These are phyloP conservation scores for Polytrichum formosum DNA, from an alignment of 225 moss, liverwort and hornwort genomes.

Conservation along the genomic window DNA sequence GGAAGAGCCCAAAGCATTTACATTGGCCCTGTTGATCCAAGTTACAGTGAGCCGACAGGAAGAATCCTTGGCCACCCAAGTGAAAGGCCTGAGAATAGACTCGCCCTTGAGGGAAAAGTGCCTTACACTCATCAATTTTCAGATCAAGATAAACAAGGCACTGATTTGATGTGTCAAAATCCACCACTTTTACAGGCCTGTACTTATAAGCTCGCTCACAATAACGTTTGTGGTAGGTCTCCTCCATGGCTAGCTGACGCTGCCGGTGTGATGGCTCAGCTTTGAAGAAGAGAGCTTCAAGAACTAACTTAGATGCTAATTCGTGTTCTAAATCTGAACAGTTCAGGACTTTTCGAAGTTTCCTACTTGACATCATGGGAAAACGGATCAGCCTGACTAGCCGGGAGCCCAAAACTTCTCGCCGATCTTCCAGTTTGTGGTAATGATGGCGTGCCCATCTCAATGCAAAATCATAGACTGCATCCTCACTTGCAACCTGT, in stretches of 20 bases:
- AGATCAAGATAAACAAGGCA: slow-evolving; percentile 90
- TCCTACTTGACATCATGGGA: slow-evolving; percentile 99
- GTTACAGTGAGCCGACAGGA: slow-evolving; percentile 97
- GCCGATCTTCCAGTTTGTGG: slow-evolving; percentile 77
- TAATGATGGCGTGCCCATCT: slow-evolving; percentile 93
- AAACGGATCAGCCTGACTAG: slow-evolving; percentile 90
- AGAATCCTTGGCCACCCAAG: slow-evolving; percentile 96
- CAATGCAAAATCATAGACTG: slow-evolving; percentile 90
- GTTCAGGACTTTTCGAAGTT: slow-evolving; percentile 90
- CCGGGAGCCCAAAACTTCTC: slow-evolving; percentile 82
- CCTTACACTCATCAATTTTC: slow-evolving; percentile 90
- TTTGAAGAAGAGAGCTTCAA: slow-evolving; percentile 89
- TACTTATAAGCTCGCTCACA: slow-evolving; percentile 96
- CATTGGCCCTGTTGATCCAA: slow-evolving; percentile 78
- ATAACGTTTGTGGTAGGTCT: slow-evolving; percentile 81
- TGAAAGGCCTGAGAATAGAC: slow-evolving; percentile 98
- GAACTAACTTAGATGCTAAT: slow-evolving; percentile 77
- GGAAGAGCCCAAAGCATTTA: slow-evolving; percentile 96
- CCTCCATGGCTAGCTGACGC: slow-evolving; percentile 86
- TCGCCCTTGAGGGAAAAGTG: slow-evolving; percentile 80
- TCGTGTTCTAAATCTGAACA: slow-evolving; percentile 96
- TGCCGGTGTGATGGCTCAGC: slow-evolving; percentile 89
- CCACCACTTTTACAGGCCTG: slow-evolving; percentile 96
- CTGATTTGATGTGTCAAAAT: slow-evolving; percentile 82
- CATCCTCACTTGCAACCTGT: slow-evolving; percentile 97